phyloP scores from a whole-genome alignment of 495 filamentous ascomycete species.

The Penicillium waksmanii region DNA sequence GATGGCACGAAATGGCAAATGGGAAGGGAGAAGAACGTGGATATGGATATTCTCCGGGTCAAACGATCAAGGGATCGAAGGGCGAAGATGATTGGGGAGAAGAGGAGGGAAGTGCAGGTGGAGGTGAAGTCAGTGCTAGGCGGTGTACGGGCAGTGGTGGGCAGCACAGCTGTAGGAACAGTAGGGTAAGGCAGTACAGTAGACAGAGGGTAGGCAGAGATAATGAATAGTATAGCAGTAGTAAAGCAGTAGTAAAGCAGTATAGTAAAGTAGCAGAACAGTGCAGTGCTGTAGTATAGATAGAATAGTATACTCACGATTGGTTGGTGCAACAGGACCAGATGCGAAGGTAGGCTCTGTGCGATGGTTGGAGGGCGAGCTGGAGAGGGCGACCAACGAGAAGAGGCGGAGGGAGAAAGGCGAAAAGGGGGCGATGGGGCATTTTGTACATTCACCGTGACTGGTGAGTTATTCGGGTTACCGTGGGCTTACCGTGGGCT shows the following conservation, averaged over 20 bases:
- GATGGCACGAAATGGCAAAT: slow-evolving; percentile 5
- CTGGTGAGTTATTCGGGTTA: slow-evolving; percentile 9
- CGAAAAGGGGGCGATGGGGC: slow-evolving; percentile 50
- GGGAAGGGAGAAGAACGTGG: slow-evolving; percentile 6
- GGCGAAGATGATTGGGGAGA: slow-evolving; percentile 37
- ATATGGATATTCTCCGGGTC: slow-evolving; percentile 24
- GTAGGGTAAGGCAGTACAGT: background rate
- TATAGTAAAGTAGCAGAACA: background rate
- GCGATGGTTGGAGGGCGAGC: slow-evolving; percentile 37
- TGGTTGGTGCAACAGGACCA: slow-evolving; percentile 3
- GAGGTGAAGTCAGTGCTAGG: background rate
- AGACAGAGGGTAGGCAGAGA: background rate
- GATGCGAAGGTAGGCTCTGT: slow-evolving; percentile 27
- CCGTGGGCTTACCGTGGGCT: background rate
- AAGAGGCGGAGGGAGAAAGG: slow-evolving; percentile 48
- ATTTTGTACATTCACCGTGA: slow-evolving; percentile 44
- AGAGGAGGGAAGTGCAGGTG: slow-evolving; percentile 13
- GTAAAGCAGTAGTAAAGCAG: background rate
- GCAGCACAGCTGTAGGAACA: background rate
- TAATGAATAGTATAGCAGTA: background rate
- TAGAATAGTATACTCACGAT: slow-evolving; percentile 7
- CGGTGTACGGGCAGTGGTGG: background rate
- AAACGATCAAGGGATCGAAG: slow-evolving; percentile 29
- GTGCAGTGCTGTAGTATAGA: slow-evolving; percentile 8
- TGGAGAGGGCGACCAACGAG: slow-evolving; percentile 51